Evolutionary conservation across 345 rosid genomes (phyloP), one percentile per base, ranked within the genome.

Genomic region (Trapa incisa): DNA sequence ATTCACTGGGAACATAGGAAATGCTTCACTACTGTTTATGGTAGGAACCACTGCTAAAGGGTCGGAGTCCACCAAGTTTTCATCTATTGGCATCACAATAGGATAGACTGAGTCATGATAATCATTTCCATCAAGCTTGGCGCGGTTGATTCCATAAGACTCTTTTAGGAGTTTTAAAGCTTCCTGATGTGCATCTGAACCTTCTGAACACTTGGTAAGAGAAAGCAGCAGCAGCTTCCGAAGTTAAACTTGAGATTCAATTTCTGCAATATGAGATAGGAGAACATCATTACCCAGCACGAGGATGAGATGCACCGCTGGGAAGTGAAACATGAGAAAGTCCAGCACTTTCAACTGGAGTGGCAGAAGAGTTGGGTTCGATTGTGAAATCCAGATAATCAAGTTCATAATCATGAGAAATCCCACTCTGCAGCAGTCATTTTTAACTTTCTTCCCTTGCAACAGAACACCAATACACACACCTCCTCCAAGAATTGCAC

Each of bases 391-490:
- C 96, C 76, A 94, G 73, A 48, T 80, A 63, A 71, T 89, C 96
- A 64, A 70, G 73, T 67, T 84, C 83, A 48, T 79, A 81, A 72
- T 79, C 81, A 70, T 70, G 81, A 68, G 92, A 84, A 74, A 89
- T 78, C 67, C 97, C 99, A 11, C 77, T 84, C 78, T 94, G 99
- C 70, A 75, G 77, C 61, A 94, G 82, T 91, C 99, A 76, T 94
- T 97, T 72, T 87, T 80, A 72, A 94, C 84, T 75, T 91, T 89
- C 81, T 87, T 87, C 5, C 99, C 99, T 72, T 81, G 84, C 70
- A 84, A 83, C 75, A 89, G 92, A 53, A 94, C 87, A 56, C 96
- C 96, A 71, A 94, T 75, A 45, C 76, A 85, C 66, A 89, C 70
- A 70, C 89, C 97, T 47, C 91, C 86, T 71, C 91, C 90, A 76